Conservation (phyloP, 1,284 basidiomycete species). For the Sphagnurus paluster region DNA sequence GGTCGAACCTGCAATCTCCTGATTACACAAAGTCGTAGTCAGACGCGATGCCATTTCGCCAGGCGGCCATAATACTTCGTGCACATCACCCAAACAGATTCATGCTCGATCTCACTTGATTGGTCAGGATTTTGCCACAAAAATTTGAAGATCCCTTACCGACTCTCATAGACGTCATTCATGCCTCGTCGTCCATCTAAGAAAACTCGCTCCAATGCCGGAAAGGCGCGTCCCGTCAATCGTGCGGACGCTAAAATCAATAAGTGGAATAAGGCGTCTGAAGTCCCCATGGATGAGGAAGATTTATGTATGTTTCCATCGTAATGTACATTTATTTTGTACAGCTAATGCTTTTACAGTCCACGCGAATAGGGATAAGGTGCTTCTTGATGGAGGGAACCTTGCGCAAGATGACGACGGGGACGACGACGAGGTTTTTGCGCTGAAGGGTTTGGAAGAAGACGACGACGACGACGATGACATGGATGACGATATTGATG, state of each 20-base stretch:
- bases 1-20: conserved; percentile 75
- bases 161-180: not conserved
- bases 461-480: conserved; percentile 44
- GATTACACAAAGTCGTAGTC: conserved; percentile 58
- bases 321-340: conserved; percentile 5
- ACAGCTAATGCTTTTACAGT: conserved; percentile 41
- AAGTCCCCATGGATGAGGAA: conserved; percentile 74
- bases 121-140: not conserved
- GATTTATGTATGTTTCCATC: conserved; percentile 69
- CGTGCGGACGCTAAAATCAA: conserved; percentile 52
- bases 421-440: conserved; percentile 77
- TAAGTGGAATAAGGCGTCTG: conserved; percentile 63
- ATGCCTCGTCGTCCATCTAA: conserved; percentile 33
- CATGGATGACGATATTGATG: conserved; percentile 43
- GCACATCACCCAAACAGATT: no score
- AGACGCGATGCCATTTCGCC: conserved; percentile 82
- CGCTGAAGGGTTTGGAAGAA: conserved; percentile 52
- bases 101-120: no score
- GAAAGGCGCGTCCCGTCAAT: conserved; percentile 47
- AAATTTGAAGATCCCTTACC: not conserved
- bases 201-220: conserved; percentile 24
- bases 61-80: conserved; percentile 64
- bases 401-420: conserved; percentile 34
- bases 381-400: conserved; percentile 67
- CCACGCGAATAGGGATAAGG: conserved; percentile 72